phyloP scores from a whole-genome alignment of 1,284 basidiomycete species.

The Cryptococcus sp. region DNA sequence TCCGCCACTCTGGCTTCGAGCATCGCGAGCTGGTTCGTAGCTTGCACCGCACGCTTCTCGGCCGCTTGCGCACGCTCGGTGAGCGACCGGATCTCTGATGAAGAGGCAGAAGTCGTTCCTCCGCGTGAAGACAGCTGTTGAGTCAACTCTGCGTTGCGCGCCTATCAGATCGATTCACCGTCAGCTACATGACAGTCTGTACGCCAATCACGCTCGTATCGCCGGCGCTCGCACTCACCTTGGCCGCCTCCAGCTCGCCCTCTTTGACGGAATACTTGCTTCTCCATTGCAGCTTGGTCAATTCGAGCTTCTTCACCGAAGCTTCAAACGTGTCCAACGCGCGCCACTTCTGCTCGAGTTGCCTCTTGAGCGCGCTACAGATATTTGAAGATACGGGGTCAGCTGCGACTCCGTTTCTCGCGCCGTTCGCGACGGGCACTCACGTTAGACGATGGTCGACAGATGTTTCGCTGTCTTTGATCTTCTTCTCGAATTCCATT shows the following conservation, averaged over 20 bases:
- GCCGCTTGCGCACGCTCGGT: constrained; percentile 72
- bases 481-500: constrained; percentile 79
- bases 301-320: constrained; percentile 78
- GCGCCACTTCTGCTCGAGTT: constrained; percentile 84
- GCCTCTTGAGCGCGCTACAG: constrained; percentile 73
- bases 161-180: constrained; percentile 51
- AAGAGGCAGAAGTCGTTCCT: constrained; percentile 63
- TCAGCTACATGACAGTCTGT: not conserved
- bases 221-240: constrained; percentile 57
- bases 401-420: too few relatives aligned
- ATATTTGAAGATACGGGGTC: not conserved
- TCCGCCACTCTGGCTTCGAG: constrained; percentile 79
- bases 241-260: constrained; percentile 81
- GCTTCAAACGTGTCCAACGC: constrained; percentile 92
- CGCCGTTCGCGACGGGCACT: constrained; percentile 23
- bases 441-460: constrained; percentile 51
- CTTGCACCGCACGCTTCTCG: constrained; percentile 76
- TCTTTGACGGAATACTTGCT: constrained; percentile 79
- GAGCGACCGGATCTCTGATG: constrained; percentile 63
- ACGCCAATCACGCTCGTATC: not conserved
- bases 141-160: constrained; percentile 73
- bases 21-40: constrained; percentile 76
- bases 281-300: constrained; percentile 83
- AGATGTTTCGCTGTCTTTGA: constrained; percentile 72
- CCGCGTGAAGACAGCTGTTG: constrained; percentile 66